Evolutionary conservation across 805 yeast species (phyloP).

Genomic region (Saccharomycopsis amapae): DNA sequence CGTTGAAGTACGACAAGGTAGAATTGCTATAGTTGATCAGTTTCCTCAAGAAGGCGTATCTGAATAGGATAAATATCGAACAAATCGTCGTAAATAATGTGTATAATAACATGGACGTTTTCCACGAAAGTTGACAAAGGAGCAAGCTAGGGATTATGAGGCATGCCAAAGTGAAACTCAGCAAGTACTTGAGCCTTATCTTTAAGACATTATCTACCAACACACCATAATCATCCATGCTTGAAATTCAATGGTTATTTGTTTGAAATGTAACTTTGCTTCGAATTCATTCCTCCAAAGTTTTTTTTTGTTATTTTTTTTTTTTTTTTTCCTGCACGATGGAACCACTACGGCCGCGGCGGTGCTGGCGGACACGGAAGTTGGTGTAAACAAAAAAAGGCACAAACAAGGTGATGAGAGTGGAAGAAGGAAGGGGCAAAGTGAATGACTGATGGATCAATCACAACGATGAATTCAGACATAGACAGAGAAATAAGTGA

Average conservation of each 20-base stretch:
- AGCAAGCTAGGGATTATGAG: conserved; percentile 6
- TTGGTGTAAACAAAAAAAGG: background rate
- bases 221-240: background rate
- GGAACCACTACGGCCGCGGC: too few species aligned
- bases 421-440: background rate
- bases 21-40: conserved; percentile 8
- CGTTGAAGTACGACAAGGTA: conserved; percentile 3
- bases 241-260: background rate
- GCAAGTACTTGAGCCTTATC: conserved; percentile 15
- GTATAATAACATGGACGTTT: conserved; percentile 3
- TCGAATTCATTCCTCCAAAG: too few species aligned
- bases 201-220: conserved; percentile 10
- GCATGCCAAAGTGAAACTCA: conserved; percentile 1
- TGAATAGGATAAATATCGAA: too few species aligned
- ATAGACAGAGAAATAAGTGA: background rate
- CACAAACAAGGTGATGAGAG: background rate
- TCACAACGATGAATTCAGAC: background rate
- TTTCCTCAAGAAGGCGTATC: conserved; percentile 4
- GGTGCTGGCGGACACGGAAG: background rate
- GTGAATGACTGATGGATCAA: background rate
- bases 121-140: conserved; percentile 4
- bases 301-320: background rate
- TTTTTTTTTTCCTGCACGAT: background rate
- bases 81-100: conserved; percentile 3
- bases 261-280: background rate